A percentile compares a stretch with the other conserved stretches of the same genome.
phyloP scores from a whole-genome alignment of 148 eudicot species.

The Vaccinium vitisidaea region DNA sequence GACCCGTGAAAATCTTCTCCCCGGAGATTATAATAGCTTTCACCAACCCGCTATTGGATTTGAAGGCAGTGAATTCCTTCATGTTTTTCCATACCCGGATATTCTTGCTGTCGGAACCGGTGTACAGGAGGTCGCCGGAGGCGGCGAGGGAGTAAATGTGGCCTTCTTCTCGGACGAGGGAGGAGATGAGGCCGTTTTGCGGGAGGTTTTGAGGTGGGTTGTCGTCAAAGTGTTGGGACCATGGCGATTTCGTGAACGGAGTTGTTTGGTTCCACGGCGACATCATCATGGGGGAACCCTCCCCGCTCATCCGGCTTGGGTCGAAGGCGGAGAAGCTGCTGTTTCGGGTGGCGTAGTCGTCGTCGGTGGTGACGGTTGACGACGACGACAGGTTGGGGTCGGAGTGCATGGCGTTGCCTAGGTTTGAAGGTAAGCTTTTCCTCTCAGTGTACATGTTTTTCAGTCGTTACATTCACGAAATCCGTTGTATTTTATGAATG shows the following conservation, averaged over 20 bases:
- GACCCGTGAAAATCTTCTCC: slow-evolving; percentile 50
- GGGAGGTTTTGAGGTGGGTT: slow-evolving; percentile 14
- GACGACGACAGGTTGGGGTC: slow-evolving; percentile 35
- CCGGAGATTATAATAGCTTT: slow-evolving; percentile 48
- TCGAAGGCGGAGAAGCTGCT: slow-evolving; percentile 42
- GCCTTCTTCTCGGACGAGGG: slow-evolving; percentile 54
- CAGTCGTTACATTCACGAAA: not conserved
- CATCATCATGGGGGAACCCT: slow-evolving; percentile 59
- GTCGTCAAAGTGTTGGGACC: slow-evolving; percentile 23
- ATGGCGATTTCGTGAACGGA: slow-evolving; percentile 16
- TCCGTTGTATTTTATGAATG: not conserved
- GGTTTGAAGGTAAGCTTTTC: slow-evolving; percentile 10
- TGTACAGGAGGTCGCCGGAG: slow-evolving; percentile 30
- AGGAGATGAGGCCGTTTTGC: slow-evolving; percentile 40
- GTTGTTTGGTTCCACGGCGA: slow-evolving; percentile 52
- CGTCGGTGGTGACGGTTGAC: not conserved
- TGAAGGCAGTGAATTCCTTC: slow-evolving; percentile 44
- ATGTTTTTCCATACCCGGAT: slow-evolving; percentile 51
- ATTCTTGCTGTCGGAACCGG: slow-evolving; percentile 59
- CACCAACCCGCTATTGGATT: slow-evolving; percentile 50
- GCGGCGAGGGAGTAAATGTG: slow-evolving; percentile 53
- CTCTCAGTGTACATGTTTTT: not conserved
- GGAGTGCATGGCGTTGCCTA: slow-evolving; percentile 20
- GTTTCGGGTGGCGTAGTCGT: slow-evolving; percentile 13
- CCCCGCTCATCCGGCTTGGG: slow-evolving; percentile 34